phyloP scores from a whole-genome alignment of 106 monocot species.

The Agapanthus africanus region DNA sequence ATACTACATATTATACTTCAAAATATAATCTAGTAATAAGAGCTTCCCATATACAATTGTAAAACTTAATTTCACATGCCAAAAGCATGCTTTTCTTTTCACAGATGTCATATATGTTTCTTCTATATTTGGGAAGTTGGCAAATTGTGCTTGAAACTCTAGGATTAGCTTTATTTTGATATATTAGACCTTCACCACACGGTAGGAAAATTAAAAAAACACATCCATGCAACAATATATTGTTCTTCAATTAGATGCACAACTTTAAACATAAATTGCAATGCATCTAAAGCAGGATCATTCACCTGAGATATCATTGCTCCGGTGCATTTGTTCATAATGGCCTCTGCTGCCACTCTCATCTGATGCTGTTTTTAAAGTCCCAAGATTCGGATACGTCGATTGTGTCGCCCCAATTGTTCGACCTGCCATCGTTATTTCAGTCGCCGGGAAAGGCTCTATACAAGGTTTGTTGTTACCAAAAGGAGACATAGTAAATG shows the following conservation, averaged over 20 bases:
- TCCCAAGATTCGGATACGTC: conserved; percentile 2
- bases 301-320: not conserved
- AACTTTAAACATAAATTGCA: not conserved
- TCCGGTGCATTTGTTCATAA: not conserved
- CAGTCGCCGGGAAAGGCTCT: conserved; percentile 24
- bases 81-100: too few species aligned
- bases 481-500: conserved; percentile 74
- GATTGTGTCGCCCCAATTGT: conserved; percentile 13
- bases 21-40: too few species aligned
- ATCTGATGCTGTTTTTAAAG: conserved; percentile 4
- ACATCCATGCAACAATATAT: not conserved
- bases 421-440: conserved; percentile 20
- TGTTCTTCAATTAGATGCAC: not conserved
- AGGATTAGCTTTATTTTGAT: not conserved
- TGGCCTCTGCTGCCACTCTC: conserved; percentile 7
- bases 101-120: conserved; percentile 1
- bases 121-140: not conserved
- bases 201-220: not conserved
- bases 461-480: conserved; percentile 18
- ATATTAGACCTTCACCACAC: not conserved
- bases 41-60: too few species aligned
- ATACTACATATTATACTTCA: too few species aligned
- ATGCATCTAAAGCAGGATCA: not conserved
- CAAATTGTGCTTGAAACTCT: too few species aligned
- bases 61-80: too few species aligned